Conservation (phyloP, 106 monocot genomes). For the Triglochin maritima region DNA sequence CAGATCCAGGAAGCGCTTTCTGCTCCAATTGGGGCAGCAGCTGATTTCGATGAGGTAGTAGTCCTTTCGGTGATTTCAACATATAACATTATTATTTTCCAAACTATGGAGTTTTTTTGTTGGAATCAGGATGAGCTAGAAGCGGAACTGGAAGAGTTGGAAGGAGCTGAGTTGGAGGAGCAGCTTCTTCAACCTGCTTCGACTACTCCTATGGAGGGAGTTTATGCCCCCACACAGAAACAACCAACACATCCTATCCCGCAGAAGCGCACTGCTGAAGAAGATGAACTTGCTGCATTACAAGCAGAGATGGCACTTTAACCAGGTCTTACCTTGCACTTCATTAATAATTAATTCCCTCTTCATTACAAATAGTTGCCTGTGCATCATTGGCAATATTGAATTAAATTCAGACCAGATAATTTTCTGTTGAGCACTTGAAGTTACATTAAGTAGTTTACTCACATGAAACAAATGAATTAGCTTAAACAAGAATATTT, state of each 20-base stretch:
- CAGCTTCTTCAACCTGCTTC: constrained; percentile 82
- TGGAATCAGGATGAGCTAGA: constrained; percentile 80
- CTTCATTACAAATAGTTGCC: too few relatives aligned
- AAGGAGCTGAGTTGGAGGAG: constrained; percentile 82
- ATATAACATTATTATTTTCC: neutral
- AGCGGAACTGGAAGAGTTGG: constrained; percentile 94
- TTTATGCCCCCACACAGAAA: constrained; percentile 34
- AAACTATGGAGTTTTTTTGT: too few relatives aligned
- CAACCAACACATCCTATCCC: constrained; percentile 35
- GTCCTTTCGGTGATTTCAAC: neutral
- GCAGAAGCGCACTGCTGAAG: constrained; percentile 68
- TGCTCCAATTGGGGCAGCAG: constrained; percentile 12
- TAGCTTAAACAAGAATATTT: too few relatives aligned
- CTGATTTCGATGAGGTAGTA: constrained; percentile 23
- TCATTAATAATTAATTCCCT: too few relatives aligned
- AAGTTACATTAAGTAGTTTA: too few relatives aligned
- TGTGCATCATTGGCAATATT: too few relatives aligned
- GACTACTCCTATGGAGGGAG: constrained; percentile 42
- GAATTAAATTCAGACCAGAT: too few relatives aligned
- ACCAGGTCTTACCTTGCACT: neutral
- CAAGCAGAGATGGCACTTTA: constrained; percentile 96
- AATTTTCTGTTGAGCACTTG: too few relatives aligned
- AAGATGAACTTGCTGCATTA: constrained; percentile 84
- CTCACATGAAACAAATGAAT: too few relatives aligned
- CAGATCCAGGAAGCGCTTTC: constrained; percentile 24